These are phyloP conservation scores for Apiotrichum veenhuisii DNA, from an alignment of 1,284 basidiomycete species.

Conservation along the genomic window DNA sequence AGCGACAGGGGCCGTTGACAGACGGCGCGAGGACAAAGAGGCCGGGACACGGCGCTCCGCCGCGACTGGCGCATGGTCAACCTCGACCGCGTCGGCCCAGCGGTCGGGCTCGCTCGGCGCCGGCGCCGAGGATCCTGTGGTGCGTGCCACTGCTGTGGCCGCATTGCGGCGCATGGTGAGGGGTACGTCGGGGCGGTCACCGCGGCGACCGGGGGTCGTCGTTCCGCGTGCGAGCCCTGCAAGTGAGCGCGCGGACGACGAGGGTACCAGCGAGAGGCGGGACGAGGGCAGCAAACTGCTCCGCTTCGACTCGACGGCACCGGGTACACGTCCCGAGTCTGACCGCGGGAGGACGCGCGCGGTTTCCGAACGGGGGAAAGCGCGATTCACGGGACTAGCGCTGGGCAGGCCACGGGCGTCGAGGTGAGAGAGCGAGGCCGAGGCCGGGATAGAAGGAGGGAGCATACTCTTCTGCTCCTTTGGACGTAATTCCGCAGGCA, in stretches of 20 bases:
- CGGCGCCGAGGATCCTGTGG: neutral
- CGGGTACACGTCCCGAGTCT: neutral
- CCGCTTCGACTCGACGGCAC: neutral
- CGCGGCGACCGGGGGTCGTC: slow-evolving; percentile 1
- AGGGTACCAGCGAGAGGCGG: neutral
- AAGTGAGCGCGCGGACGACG: slow-evolving; percentile 3
- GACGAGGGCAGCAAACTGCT: neutral
- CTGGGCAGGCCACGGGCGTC: neutral
- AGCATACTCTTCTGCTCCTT: neutral
- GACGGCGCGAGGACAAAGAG: neutral
- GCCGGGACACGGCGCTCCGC: neutral
- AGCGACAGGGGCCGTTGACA: neutral
- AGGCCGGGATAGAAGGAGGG: too few relatives aligned
- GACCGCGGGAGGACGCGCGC: slow-evolving; percentile 1
- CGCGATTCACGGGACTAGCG: too few relatives aligned
- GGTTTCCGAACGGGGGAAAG: too few relatives aligned
- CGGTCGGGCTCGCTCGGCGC: slow-evolving; percentile 3
- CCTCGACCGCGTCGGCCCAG: slow-evolving; percentile 17
- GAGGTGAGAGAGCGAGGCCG: neutral
- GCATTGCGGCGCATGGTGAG: slow-evolving; percentile 9
- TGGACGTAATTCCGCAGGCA: neutral
- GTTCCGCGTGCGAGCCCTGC: neutral
- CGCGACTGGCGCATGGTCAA: slow-evolving; percentile 1
- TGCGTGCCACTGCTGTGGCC: neutral
- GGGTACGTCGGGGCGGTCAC: slow-evolving; percentile 13